These are phyloP conservation scores for Sphaerosporella brunnea DNA, from an alignment of 495 filamentous ascomycete species.

Conservation along the genomic window DNA sequence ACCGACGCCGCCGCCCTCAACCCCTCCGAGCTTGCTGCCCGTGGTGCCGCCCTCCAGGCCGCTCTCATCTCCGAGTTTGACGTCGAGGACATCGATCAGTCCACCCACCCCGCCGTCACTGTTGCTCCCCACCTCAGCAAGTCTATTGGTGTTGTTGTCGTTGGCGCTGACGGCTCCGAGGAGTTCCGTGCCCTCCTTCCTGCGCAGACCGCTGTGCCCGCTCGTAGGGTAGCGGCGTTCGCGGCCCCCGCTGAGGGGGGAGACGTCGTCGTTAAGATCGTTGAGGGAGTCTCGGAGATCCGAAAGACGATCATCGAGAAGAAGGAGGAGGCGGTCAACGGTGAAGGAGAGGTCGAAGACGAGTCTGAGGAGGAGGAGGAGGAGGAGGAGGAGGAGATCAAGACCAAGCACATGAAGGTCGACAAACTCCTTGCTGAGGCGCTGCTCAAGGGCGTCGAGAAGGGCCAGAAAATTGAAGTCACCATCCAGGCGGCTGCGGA, in stretches of 20 bases:
- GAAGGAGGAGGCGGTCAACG: slow-evolving; percentile 36
- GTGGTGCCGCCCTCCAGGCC: slow-evolving; percentile 90
- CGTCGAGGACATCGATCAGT: slow-evolving; percentile 80
- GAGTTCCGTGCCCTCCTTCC: slow-evolving; percentile 61
- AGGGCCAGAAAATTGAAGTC: slow-evolving; percentile 80
- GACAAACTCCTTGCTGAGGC: slow-evolving; percentile 72
- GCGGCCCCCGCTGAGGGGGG: slow-evolving; percentile 57
- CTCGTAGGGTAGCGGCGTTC: slow-evolving; percentile 63
- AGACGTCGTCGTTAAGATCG: slow-evolving; percentile 67
- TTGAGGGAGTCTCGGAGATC: slow-evolving; percentile 74
- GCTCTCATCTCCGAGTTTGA: slow-evolving; percentile 86
- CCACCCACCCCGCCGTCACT: slow-evolving; percentile 85
- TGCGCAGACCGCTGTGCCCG: slow-evolving; percentile 77
- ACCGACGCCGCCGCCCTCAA: slow-evolving; percentile 65
- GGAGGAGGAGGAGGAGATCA: slow-evolving; percentile 70
- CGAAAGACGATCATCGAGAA: slow-evolving; percentile 76
- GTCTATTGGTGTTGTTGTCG: slow-evolving; percentile 70
- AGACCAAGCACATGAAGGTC: slow-evolving; percentile 85
- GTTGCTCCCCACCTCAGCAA: slow-evolving; percentile 75
- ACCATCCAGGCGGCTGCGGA: slow-evolving; percentile 71
- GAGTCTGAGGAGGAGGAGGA: slow-evolving; percentile 53
- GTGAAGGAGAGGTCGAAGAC: slow-evolving; percentile 42
- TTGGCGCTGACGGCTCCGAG: slow-evolving; percentile 42
- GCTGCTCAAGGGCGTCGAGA: slow-evolving; percentile 62
- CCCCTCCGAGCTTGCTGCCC: slow-evolving; percentile 72